Base-by-base conservation (phyloP, 805 yeast species). In the Zygosaccharomyces bailii region DNA sequence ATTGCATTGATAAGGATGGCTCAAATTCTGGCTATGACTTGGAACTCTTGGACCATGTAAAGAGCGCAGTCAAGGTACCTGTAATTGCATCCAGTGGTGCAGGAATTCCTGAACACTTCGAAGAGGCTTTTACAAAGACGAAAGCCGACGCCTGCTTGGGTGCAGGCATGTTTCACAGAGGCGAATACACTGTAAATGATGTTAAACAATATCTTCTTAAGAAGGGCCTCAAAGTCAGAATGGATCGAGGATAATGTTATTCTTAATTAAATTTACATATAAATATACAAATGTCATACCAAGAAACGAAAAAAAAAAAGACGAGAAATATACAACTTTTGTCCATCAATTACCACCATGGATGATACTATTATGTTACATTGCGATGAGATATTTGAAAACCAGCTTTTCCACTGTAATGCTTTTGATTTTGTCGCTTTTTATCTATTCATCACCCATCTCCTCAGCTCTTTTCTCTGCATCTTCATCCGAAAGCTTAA, bases 61-160 rank as follows among this genome's bases (percentile, higher is more conserved):
- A 93, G 56, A 56, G 70, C 1, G 81, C 85, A 0, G 95, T 88
- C 4, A 69, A 71, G 1, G 84, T 95, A 38, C 99, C 99, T 0
- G 97, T 93, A 2, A 93, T 93, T 64, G 98, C 99, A 0, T 89
- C 97, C 5, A 84, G 95, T 50, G 99, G 99, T 44, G 99, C 99
- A 4, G 99, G 99, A 41, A 78, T 71, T 17, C 99, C 99, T 1
- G 76, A 72, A 39, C 98, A 93, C 68, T 93, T 93, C 63, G 80
- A 79, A 51, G 88, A 93, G 52, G 99, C 87, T 2, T 93, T 93
- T 60, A 73, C 71, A 36, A 72, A 82, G 35, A 89, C 97, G 11
- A 73, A 76, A 4, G 84, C 93, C 1, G 99, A 93, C 68, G 99
- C 99, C 34, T 98, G 99, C 13, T 74, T 93, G 32, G 99, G 99